A percentile compares a stretch with the other conserved stretches of the same genome.
Conservation (phyloP, 2,329 filamentous ascomycete species). For the Penicillium hordei region DNA sequence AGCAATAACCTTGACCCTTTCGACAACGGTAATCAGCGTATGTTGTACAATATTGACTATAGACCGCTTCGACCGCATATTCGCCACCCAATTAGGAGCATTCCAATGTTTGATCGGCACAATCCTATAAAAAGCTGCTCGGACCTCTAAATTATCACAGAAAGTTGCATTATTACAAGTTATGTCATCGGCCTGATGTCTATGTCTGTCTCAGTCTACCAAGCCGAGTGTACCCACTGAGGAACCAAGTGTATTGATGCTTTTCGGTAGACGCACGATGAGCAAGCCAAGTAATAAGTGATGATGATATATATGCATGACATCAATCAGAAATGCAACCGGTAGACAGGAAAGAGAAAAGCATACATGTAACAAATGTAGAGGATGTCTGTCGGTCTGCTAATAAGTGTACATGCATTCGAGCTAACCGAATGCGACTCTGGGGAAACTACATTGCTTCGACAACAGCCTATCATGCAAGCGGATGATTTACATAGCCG, state of each 20-base stretch:
- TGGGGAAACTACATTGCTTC: neutral
- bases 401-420: neutral
- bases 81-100: slow-evolving; percentile 61
- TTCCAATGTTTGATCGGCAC: slow-evolving; percentile 59
- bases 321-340: slow-evolving; percentile 6
- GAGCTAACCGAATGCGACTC: neutral
- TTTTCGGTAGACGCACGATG: slow-evolving; percentile 56
- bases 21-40: slow-evolving; percentile 50
- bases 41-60: slow-evolving; percentile 57
- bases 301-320: neutral
- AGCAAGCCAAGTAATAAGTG: slow-evolving; percentile 46
- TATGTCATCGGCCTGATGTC: slow-evolving; percentile 50
- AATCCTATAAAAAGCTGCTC: slow-evolving; percentile 58
- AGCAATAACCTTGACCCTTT: neutral
- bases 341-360: neutral
- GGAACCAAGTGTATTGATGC: slow-evolving; percentile 60
- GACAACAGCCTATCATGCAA: neutral
- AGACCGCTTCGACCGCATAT: slow-evolving; percentile 60
- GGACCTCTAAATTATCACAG: slow-evolving; percentile 57
- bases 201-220: slow-evolving; percentile 60
- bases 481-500: neutral
- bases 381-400: slow-evolving; percentile 5
- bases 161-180: slow-evolving; percentile 55
- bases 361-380: slow-evolving; percentile 6
- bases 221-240: slow-evolving; percentile 60